Base-by-base conservation (phyloP, 2,329 filamentous ascomycete species). In the Ophiognomonia clavigignenti-juglandacearum region DNA sequence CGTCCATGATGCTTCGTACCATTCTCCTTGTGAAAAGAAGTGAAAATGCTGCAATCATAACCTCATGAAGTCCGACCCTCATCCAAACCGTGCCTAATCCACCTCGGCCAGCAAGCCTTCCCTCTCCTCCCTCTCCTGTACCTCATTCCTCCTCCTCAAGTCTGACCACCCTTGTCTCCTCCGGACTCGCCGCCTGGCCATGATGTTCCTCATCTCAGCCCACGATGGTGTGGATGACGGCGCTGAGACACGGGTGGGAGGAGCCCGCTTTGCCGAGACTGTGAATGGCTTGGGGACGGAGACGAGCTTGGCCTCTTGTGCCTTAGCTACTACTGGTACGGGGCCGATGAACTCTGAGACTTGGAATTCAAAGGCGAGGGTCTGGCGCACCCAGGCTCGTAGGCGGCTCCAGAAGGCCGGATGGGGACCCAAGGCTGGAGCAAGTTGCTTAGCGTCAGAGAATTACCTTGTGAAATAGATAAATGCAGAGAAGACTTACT, bases 81-180 rank as follows among this genome's bases (percentile, higher is more conserved):
- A 44, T 13, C 7, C 7, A 29, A 29, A 29, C 8, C 8, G 26
- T 11, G 10, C 29, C 13, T 24, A 38, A 22, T 5, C 22, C 10
- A 37, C 44, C 7, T 20, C 44, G 19, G 44, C 22, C 23, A 46
- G 18, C 4, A 46, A 31, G 11, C 44, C 44, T 3, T 27, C 14
- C 14, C 31, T 27, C 38, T 46, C 44, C 14, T 46, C 44, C 10
- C 27, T 23, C 4, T 22, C 29, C 16, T 41, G 44, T 16, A 40
- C 24, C 9, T 46, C 32, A 22, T 26, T 31, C 19, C 14, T 41
- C 23, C 29, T 36, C 14, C 44, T 35, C 10, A 34, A 23, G 11
- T 46, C 38, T 4, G 24, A 34, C 44, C 44, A 46, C n/a, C 44
- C 44, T 24, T 46, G 27, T 22, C 44, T 46, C 44, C 44, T 35